These are phyloP conservation scores for Salvia splendens DNA, from an alignment of 257 asterid genomes.

Conservation along the genomic window DNA sequence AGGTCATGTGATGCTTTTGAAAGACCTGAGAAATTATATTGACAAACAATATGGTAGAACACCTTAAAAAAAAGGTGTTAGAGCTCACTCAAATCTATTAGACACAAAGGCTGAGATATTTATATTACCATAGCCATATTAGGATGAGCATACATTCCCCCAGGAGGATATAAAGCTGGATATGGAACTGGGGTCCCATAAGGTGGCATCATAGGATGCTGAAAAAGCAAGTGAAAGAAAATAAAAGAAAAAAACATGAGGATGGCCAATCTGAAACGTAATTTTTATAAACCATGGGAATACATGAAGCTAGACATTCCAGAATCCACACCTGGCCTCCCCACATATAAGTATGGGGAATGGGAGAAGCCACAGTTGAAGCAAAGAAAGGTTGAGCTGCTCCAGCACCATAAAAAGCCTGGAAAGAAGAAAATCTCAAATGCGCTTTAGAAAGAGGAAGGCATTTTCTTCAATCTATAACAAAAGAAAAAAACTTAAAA, in stretches of 20 bases:
- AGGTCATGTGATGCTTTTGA: conserved; percentile 20
- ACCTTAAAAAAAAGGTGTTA: not conserved
- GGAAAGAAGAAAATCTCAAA: conserved; percentile 17
- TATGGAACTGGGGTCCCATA: conserved; percentile 97
- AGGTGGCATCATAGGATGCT: conserved; percentile 97
- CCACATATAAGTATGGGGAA: conserved; percentile 93
- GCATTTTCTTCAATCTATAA: not conserved
- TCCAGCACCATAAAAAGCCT: conserved; percentile 96
- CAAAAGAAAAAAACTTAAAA: not conserved
- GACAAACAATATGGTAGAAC: not conserved
- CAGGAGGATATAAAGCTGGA: conserved; percentile 88
- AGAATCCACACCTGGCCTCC: conserved; percentile 71
- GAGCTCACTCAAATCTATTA: conserved; percentile 16
- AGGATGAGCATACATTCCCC: conserved; percentile 93
- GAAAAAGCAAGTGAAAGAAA: conserved; percentile 31
- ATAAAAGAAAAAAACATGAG: not conserved
- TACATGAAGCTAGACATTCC: conserved; percentile 3
- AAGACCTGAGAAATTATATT: not conserved
- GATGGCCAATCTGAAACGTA: conserved; percentile 10
- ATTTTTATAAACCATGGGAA: conserved; percentile 4
- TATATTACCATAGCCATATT: conserved; percentile 70
- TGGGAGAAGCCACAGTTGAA: conserved; percentile 83
- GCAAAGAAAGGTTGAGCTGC: conserved; percentile 91
- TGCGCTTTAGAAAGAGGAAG: not conserved
- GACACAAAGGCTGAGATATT: conserved; percentile 7